phyloP scores from a whole-genome alignment of 2,329 filamentous ascomycete species.

The Balansia obtecta region DNA sequence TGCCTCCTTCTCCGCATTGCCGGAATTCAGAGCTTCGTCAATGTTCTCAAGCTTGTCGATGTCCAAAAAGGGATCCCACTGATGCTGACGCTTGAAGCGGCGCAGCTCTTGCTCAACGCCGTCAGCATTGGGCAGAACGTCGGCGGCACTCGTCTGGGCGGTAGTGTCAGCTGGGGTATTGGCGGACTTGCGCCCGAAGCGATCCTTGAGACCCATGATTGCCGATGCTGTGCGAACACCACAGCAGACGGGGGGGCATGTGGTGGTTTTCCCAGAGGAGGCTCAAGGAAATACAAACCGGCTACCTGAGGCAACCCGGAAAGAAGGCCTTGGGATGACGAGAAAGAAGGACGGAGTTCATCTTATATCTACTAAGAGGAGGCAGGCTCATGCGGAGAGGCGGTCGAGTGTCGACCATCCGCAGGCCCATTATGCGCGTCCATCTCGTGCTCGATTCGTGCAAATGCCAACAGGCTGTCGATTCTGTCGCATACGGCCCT shows the following conservation, averaged over 20 bases:
- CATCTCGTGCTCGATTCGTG: not conserved
- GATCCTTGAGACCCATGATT: conserved; percentile 13
- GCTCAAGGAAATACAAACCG: not conserved
- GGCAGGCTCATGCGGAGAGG: not conserved
- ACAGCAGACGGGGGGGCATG: not conserved
- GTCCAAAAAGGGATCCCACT: conserved; percentile 45
- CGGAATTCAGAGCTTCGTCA: conserved; percentile 31
- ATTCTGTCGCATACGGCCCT: not conserved
- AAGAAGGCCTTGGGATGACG: not conserved
- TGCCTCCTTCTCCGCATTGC: conserved; percentile 31
- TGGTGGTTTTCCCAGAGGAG: not conserved
- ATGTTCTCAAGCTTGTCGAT: conserved; percentile 39
- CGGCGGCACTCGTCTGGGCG: conserved; percentile 10
- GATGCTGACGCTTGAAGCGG: conserved; percentile 36
- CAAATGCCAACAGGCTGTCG: not conserved
- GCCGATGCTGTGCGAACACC: not conserved
- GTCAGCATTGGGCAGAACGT: conserved; percentile 10
- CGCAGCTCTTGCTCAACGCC: conserved; percentile 19
- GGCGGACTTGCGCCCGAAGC: conserved; percentile 9
- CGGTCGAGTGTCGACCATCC: not conserved
- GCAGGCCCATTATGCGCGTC: not conserved
- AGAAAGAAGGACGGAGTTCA: not conserved
- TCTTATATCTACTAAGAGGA: conserved; percentile 4
- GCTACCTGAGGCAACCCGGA: not conserved
- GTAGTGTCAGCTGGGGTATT: conserved; percentile 7